A percentile compares a stretch with the other conserved stretches of the same genome.
Evolutionary conservation across 345 rosid genomes (phyloP).

Genomic region (Sapria himalayana): DNA sequence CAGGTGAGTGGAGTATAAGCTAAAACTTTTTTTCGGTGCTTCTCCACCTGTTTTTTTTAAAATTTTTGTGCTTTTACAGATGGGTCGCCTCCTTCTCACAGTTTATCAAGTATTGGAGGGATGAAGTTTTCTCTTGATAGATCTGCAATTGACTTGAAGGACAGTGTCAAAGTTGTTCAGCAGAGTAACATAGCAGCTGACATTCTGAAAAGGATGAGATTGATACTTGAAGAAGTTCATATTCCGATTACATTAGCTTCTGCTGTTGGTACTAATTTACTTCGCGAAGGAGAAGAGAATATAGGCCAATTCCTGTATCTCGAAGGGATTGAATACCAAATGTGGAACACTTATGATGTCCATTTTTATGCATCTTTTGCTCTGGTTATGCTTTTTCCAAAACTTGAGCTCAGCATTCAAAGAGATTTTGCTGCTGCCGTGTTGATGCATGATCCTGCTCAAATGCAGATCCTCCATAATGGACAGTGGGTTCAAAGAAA

Average conservation of each 20-base stretch:
- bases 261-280: conserved; percentile 77
- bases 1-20: conserved; percentile 25
- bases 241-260: conserved; percentile 44
- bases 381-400: conserved; percentile 69
- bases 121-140: conserved; percentile 62
- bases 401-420: conserved; percentile 74
- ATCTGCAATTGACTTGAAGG: conserved; percentile 20
- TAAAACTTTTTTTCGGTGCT: background rate
- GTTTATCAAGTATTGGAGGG: conserved; percentile 36
- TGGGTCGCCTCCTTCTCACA: conserved; percentile 57
- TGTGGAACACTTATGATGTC: conserved; percentile 97
- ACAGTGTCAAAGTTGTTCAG: conserved; percentile 9
- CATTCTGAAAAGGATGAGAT: conserved; percentile 59
- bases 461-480: conserved; percentile 31
- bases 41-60: background rate
- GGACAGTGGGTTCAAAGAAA: conserved; percentile 55
- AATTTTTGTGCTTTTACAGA: conserved; percentile 18
- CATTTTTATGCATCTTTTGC: conserved; percentile 89
- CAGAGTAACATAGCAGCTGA: conserved; percentile 30
- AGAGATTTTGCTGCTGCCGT: conserved; percentile 88
- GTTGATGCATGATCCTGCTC: conserved; percentile 73
- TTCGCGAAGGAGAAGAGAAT: conserved; percentile 80
- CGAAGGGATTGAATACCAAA: conserved; percentile 71
- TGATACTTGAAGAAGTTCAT: conserved; percentile 38
- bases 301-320: conserved; percentile 84